Conservation (phyloP, 2,329 filamentous ascomycete genomes). For the Monosporascus sp. region DNA sequence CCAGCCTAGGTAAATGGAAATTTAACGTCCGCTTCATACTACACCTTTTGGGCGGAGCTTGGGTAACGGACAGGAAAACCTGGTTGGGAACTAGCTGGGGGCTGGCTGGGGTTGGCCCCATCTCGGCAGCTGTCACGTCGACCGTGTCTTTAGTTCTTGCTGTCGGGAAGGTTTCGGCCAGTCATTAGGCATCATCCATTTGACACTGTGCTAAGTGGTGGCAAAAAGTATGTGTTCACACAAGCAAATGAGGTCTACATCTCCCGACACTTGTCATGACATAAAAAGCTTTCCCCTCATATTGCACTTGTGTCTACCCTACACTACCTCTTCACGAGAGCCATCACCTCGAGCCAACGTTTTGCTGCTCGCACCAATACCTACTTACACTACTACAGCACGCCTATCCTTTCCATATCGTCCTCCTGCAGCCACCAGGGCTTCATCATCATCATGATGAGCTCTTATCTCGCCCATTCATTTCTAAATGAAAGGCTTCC, state of each 20-base stretch:
- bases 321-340: conserved; percentile 4
- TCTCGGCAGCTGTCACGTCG: no score
- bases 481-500: background rate
- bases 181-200: background rate
- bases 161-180: no score
- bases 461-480: background rate
- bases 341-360: conserved; percentile 3
- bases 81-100: no score
- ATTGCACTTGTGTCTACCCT: conserved; percentile 3
- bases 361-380: background rate
- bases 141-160: no score
- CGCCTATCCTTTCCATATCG: background rate
- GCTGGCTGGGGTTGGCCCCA: no score
- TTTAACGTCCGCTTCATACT: background rate
- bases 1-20: no score
- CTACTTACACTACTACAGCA: background rate
- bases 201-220: conserved; percentile 1
- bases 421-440: background rate
- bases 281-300: conserved; percentile 7
- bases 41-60: background rate
- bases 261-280: conserved; percentile 5
- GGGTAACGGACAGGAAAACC: no score
- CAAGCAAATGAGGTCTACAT: conserved; percentile 3
- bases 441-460: background rate
- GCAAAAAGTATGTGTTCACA: background rate